Evolutionary conservation across 2,329 filamentous ascomycete genomes (phyloP), one percentile per base, ranked within the genome.

Genomic region (Alternaria conjuncta): DNA sequence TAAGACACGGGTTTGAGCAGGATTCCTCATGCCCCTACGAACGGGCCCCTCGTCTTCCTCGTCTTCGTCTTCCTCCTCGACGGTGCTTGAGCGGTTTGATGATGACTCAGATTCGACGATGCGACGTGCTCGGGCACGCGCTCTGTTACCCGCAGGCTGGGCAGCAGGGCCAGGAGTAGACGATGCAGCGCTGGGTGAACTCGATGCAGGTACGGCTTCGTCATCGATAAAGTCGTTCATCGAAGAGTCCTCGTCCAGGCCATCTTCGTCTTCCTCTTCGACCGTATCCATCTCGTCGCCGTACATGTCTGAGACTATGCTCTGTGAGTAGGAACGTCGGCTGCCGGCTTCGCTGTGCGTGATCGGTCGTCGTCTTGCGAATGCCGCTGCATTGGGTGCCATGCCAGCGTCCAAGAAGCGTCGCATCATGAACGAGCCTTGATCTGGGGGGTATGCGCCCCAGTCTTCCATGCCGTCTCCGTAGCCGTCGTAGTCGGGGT

Each of bases 171-270:
- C 71, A 15, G 74, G 70, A 10, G 74, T 78, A 12, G 79, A 79
- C 3, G 73, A 74, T 25, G 71, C 71, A 32, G 68, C 62, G 30
- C 68, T 72, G 12, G 69, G 63, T 25, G 78, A 77, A 41, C 61
- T 57, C 3, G 69, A 69, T 7, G 68, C 66, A 6, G 70, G 71
- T 5, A 67, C 55, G 11, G 70, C 75, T n/a, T 67, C 75, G 44
- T 81, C 78, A 45, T 80, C 78, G 47, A 82, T 78, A 66, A 82
- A 82, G 58, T 78, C 79, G 57, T 79, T 79, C 80, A 82, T 81
- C 8, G 79, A 81, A 2, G 80, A 81, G 55, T 81, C 78, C 46
- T 78, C 69, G 23, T 79, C 76, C 6, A 74, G 47, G 5, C 71
- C 79, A 23, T 81, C 79, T 50, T 82, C 81, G 55, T 82, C 80